These are phyloP conservation scores for Pichia sp. DNA, from an alignment of 1,139 yeast genomes.

Conservation along the genomic window DNA sequence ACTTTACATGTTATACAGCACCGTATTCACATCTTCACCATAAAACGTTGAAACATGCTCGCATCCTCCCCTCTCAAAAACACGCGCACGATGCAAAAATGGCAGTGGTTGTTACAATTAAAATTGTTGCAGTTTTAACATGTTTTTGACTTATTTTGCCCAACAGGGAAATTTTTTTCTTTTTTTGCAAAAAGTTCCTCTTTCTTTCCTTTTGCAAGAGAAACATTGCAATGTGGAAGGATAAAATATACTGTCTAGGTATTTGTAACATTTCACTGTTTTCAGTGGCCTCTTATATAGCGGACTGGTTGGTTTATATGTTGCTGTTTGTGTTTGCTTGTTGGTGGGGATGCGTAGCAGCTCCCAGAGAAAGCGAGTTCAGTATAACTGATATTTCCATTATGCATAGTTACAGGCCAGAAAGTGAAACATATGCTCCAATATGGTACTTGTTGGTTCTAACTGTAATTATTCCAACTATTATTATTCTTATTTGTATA, in stretches of 20 bases:
- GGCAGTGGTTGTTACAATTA: background rate
- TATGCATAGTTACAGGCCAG: slow-evolving; percentile 34
- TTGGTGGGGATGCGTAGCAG: slow-evolving; percentile 32
- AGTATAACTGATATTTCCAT: slow-evolving; percentile 32
- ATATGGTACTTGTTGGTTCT: slow-evolving; percentile 30
- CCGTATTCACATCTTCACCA: background rate
- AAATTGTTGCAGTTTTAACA: background rate
- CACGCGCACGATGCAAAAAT: background rate
- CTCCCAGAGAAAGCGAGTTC: slow-evolving; percentile 40
- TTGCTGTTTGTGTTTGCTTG: slow-evolving; percentile 26
- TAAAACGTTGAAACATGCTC: background rate
- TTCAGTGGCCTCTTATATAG: slow-evolving; percentile 28
- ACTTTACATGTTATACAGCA: background rate
- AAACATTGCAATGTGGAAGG: background rate
- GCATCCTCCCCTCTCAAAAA: background rate
- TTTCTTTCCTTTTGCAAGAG: background rate
- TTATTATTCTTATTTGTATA: slow-evolving; percentile 28
- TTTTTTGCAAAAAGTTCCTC: background rate
- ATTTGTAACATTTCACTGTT: slow-evolving; percentile 18
- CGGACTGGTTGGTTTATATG: slow-evolving; percentile 29
- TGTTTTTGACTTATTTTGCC: background rate
- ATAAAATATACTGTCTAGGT: background rate
- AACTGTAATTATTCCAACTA: slow-evolving; percentile 32
- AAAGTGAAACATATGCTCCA: slow-evolving; percentile 33
- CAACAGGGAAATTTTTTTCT: background rate